These are phyloP conservation scores for Speleostelium caveatum DNA, from an alignment of 78 protist genomes.

Conservation along the genomic window DNA sequence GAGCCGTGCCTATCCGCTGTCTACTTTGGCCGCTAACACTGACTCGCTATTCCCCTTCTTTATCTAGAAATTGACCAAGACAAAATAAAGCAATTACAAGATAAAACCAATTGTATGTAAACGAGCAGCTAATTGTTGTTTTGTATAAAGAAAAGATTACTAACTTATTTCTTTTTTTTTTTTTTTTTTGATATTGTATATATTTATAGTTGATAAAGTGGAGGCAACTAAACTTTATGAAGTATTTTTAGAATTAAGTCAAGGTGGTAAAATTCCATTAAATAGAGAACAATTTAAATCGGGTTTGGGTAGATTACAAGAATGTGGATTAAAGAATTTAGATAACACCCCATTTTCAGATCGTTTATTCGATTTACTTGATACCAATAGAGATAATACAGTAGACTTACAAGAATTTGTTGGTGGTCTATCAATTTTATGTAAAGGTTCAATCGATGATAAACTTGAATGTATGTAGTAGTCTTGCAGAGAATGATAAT, in stretches of 20 bases:
- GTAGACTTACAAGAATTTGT: conserved; percentile 83
- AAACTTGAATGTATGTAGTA: conserved; percentile 67
- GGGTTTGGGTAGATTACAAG: conserved; percentile 61
- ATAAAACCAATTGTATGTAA: conserved; percentile 66
- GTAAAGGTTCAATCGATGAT: conserved; percentile 83
- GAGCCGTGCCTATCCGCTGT: background rate
- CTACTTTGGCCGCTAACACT: no score
- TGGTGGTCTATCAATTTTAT: conserved; percentile 76
- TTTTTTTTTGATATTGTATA: background rate
- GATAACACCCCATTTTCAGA: conserved; percentile 82
- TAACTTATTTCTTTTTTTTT: background rate
- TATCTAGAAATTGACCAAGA: conserved; percentile 53
- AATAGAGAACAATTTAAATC: conserved; percentile 57
- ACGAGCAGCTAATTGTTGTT: background rate
- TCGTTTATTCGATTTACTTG: conserved; percentile 75
- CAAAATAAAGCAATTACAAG: conserved; percentile 49
- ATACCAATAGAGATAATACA: conserved; percentile 69
- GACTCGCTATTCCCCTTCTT: background rate
- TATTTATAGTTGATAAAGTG: conserved; percentile 64
- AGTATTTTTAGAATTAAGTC: conserved; percentile 46
- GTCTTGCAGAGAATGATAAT: no score
- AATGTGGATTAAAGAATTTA: conserved; percentile 80
- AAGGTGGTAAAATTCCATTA: conserved; percentile 73
- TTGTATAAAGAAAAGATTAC: background rate
- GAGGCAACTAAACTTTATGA: conserved; percentile 79